Conservation (phyloP, 306 rosid genomes). For the Dryas alaskensis region DNA sequence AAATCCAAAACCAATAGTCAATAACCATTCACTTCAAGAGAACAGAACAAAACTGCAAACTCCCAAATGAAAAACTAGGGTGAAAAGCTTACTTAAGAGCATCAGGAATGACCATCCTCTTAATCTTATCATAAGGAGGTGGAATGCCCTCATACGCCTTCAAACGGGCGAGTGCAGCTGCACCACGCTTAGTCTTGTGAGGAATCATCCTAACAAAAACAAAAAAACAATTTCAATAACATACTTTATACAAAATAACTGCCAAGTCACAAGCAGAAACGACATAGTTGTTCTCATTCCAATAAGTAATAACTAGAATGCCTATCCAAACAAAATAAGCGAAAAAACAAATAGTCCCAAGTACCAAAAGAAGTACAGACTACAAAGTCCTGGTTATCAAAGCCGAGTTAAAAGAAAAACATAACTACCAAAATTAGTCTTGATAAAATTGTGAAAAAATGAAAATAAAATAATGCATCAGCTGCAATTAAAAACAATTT, state of each 20-base stretch:
- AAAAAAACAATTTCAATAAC: not conserved
- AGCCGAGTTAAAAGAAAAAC: no score
- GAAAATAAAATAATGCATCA: not conserved
- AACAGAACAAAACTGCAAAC: not conserved
- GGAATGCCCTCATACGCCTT: constrained; percentile 63
- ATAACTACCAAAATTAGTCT: no score
- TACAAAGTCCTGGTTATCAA: no score
- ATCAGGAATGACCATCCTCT: constrained; percentile 64
- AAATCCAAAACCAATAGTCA: not conserved
- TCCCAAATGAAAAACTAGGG: not conserved
- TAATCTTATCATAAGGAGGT: constrained; percentile 58
- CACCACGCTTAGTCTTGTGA: constrained; percentile 64
- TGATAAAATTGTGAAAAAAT: not conserved
- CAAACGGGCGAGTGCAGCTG: constrained; percentile 58
- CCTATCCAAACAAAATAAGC: not conserved
- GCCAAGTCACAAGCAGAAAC: not conserved
- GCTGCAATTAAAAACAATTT: no score
- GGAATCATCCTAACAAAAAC: constrained; percentile 48
- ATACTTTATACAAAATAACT: not conserved
- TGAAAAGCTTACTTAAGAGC: constrained; percentile 55
- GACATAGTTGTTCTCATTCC: not conserved
- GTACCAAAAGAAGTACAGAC: no score
- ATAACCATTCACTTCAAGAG: not conserved
- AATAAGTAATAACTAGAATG: not conserved
- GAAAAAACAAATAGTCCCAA: not conserved